Conservation (phyloP, 2,329 filamentous ascomycete species). For the Hypomyces rosellus region DNA sequence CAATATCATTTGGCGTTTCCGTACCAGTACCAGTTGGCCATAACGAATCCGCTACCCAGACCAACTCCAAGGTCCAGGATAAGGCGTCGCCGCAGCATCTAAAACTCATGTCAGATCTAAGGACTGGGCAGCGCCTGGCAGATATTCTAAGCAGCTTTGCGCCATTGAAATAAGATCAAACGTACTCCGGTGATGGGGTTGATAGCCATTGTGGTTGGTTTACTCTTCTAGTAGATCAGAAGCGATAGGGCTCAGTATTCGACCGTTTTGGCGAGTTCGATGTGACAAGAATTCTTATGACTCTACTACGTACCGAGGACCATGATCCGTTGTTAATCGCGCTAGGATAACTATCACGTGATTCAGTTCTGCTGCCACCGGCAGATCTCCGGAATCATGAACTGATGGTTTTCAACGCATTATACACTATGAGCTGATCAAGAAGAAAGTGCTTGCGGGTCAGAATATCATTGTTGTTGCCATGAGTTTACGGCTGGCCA, state of each 20-base stretch:
- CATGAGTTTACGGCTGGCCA: slow-evolving; percentile 62
- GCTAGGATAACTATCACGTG: slow-evolving; percentile 22
- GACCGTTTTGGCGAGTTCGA: slow-evolving; percentile 15
- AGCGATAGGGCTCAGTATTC: slow-evolving; percentile 17
- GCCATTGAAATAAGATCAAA: slow-evolving; percentile 29
- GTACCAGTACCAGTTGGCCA: slow-evolving; percentile 55
- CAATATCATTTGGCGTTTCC: slow-evolving; percentile 15
- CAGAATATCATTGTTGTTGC: slow-evolving; percentile 14
- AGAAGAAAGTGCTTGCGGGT: slow-evolving; percentile 18
- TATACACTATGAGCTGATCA: slow-evolving; percentile 5
- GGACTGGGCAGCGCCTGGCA: slow-evolving; percentile 26
- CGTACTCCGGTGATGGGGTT: slow-evolving; percentile 55
- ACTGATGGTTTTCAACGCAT: background rate
- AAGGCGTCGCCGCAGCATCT: slow-evolving; percentile 57
- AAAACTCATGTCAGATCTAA: slow-evolving; percentile 12
- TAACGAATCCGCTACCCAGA: slow-evolving; percentile 49
- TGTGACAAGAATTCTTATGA: slow-evolving; percentile 4
- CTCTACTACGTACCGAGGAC: slow-evolving; percentile 12
- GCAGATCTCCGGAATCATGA: background rate
- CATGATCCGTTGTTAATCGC: slow-evolving; percentile 31
- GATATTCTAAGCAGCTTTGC: slow-evolving; percentile 12
- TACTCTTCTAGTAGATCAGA: slow-evolving; percentile 18
- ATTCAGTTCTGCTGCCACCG: background rate
- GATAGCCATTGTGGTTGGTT: slow-evolving; percentile 43
- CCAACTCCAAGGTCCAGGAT: slow-evolving; percentile 50